Percentiles rank a stretch among this genome's conserved stretches.
Evolutionary conservation across 129 eudicot genomes (phyloP).

Genomic region (Escallonia rubra): DNA sequence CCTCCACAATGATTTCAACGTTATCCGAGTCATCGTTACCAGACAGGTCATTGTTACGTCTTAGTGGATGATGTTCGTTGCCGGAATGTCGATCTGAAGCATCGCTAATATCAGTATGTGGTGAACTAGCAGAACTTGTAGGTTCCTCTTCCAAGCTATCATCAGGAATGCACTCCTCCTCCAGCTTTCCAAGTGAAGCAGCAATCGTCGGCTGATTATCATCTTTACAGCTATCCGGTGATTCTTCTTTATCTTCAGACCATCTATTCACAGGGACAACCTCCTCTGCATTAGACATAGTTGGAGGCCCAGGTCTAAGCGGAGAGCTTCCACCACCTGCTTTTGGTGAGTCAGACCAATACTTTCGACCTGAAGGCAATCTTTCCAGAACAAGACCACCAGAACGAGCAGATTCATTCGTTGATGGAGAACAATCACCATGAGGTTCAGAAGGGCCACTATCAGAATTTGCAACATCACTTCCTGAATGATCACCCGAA

Average conservation of each 20-base stretch:
- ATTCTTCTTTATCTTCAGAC: slow-evolving; percentile 32
- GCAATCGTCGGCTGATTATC: slow-evolving; percentile 5
- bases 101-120: neutral
- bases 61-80: slow-evolving; percentile 4
- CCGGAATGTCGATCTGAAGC: slow-evolving; percentile 3
- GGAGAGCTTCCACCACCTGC: slow-evolving; percentile 46
- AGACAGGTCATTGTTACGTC: neutral
- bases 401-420: slow-evolving; percentile 27
- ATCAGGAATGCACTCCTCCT: neutral
- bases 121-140: slow-evolving; percentile 1
- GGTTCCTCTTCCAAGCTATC: neutral
- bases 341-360: slow-evolving; percentile 86
- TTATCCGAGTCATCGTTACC: slow-evolving; percentile 22
- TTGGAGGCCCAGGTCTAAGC: slow-evolving; percentile 37
- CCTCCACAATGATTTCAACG: slow-evolving; percentile 33
- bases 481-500: slow-evolving; percentile 26
- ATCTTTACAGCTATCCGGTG: slow-evolving; percentile 19
- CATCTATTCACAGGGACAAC: slow-evolving; percentile 22
- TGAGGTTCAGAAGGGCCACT: slow-evolving; percentile 29
- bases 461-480: slow-evolving; percentile 29
- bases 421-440: slow-evolving; percentile 38
- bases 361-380: slow-evolving; percentile 72
- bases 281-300: slow-evolving; percentile 22
- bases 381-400: slow-evolving; percentile 47
- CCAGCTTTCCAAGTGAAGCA: slow-evolving; percentile 16